Conservation (phyloP, 2,329 filamentous ascomycete genomes). For the Neonectria punicea region DNA sequence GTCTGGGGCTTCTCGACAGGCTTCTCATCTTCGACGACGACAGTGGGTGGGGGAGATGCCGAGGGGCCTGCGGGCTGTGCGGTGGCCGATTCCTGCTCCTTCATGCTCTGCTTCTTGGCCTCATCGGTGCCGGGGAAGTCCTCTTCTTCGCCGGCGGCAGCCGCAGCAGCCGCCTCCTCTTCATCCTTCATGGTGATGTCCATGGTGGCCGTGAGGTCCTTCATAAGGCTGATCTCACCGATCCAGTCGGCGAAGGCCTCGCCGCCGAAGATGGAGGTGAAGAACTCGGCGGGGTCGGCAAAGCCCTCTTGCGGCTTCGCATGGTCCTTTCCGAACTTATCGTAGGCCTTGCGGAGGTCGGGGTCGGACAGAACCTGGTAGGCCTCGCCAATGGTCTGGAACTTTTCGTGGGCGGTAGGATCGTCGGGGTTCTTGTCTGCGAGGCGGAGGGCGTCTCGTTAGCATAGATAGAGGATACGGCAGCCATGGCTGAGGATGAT, state of each 20-base stretch:
- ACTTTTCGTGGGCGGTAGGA: constrained; percentile 91
- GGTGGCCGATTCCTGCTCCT: constrained; percentile 48
- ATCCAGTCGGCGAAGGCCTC: constrained; percentile 97
- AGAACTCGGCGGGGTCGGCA: constrained; percentile 96
- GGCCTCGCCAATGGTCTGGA: constrained; percentile 84
- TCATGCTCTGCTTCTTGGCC: constrained; percentile 65
- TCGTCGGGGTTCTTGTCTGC: constrained; percentile 98
- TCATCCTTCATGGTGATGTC: constrained; percentile 93
- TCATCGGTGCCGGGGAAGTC: constrained; percentile 69
- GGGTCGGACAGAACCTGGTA: constrained; percentile 87
- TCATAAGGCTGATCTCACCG: constrained; percentile 98
- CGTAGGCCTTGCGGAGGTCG: constrained; percentile 90
- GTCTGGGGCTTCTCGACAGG: constrained; percentile 43
- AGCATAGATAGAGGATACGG: background rate
- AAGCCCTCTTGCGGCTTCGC: constrained; percentile 93
- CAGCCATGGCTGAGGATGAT: background rate
- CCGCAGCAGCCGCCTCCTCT: constrained; percentile 61
- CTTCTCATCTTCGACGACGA: constrained; percentile 55
- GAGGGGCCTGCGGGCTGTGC: constrained; percentile 43
- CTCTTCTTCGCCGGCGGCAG: constrained; percentile 62
- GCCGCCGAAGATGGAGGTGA: constrained; percentile 97
- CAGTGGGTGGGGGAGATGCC: constrained; percentile 48
- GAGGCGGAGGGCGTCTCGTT: constrained; percentile 18
- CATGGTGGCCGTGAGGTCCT: constrained; percentile 97
- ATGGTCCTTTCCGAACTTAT: constrained; percentile 96